phyloP scores from a whole-genome alignment of 768 basidiomycete species.

The Lentinula aciculospora region DNA sequence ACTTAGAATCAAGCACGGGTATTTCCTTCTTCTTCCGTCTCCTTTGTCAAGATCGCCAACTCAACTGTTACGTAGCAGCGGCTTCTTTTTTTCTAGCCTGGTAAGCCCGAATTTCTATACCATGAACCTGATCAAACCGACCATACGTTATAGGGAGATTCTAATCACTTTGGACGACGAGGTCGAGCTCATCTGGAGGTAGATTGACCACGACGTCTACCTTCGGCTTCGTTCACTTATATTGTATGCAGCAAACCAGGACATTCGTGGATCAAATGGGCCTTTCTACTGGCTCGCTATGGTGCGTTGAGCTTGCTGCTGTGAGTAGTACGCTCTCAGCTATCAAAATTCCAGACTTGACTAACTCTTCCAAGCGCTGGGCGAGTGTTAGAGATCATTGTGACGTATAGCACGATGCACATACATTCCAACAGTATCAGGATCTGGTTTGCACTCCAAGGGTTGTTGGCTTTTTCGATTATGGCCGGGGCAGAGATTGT shows the following conservation, averaged over 20 bases:
- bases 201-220: neutral
- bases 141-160: constrained; percentile 19
- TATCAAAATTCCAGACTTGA: neutral
- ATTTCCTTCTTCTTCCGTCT: neutral
- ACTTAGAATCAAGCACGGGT: constrained; percentile 3
- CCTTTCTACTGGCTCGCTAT: constrained; percentile 24
- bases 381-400: constrained; percentile 16
- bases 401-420: constrained; percentile 5
- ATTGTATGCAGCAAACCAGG: constrained; percentile 17
- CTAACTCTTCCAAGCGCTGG: constrained; percentile 1
- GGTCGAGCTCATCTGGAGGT: constrained; percentile 25
- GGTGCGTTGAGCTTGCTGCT: constrained; percentile 19
- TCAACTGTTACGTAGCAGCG: neutral
- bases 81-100: constrained; percentile 3
- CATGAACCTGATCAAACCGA: neutral
- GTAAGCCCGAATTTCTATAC: neutral
- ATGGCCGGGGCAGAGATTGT: constrained; percentile 22
- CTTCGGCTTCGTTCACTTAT: neutral
- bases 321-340: constrained; percentile 13
- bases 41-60: too few relatives aligned
- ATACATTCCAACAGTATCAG: constrained; percentile 2
- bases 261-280: constrained; percentile 27
- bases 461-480: constrained; percentile 17
- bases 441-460: constrained; percentile 16
- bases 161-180: constrained; percentile 24